phyloP scores from a whole-genome alignment of 495 filamentous ascomycete genomes.

The Podospora comata region DNA sequence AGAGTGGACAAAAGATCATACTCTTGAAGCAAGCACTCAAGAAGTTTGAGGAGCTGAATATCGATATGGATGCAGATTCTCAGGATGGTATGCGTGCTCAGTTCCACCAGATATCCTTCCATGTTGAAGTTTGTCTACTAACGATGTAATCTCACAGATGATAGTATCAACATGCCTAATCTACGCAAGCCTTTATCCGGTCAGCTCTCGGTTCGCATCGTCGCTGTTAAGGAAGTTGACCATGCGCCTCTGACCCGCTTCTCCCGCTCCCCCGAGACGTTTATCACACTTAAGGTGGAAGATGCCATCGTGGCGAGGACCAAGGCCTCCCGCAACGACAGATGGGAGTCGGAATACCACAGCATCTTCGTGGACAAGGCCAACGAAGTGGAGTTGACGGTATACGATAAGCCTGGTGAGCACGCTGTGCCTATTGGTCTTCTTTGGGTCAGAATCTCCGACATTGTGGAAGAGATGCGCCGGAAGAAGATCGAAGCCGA shows the following conservation, averaged over 20 bases:
- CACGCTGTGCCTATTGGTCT: slow-evolving; percentile 90
- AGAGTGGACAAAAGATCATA: slow-evolving; percentile 97
- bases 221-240: slow-evolving; percentile 90
- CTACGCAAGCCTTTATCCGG: slow-evolving; percentile 90
- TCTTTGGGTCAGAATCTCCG: slow-evolving; percentile 93
- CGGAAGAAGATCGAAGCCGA: slow-evolving; percentile 96
- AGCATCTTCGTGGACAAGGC: slow-evolving; percentile 94
- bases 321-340: slow-evolving; percentile 79
- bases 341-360: slow-evolving; percentile 87
- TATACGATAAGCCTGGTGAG: slow-evolving; percentile 91
- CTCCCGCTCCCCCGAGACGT: slow-evolving; percentile 87
- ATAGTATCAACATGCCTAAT: slow-evolving; percentile 92
- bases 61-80: slow-evolving; percentile 85
- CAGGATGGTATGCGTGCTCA: slow-evolving; percentile 64
- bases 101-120: neutral
- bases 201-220: slow-evolving; percentile 77
- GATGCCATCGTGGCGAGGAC: slow-evolving; percentile 86
- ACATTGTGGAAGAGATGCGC: slow-evolving; percentile 96
- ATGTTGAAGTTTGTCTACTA: slow-evolving; percentile 19
- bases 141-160: slow-evolving; percentile 58
- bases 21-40: slow-evolving; percentile 92
- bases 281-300: slow-evolving; percentile 93
- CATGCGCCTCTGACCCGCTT: slow-evolving; percentile 86
- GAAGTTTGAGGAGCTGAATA: slow-evolving; percentile 95
- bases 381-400: slow-evolving; percentile 95